Conservation (phyloP, 352 stramenopile genomes). For the Phytophthora litchii region DNA sequence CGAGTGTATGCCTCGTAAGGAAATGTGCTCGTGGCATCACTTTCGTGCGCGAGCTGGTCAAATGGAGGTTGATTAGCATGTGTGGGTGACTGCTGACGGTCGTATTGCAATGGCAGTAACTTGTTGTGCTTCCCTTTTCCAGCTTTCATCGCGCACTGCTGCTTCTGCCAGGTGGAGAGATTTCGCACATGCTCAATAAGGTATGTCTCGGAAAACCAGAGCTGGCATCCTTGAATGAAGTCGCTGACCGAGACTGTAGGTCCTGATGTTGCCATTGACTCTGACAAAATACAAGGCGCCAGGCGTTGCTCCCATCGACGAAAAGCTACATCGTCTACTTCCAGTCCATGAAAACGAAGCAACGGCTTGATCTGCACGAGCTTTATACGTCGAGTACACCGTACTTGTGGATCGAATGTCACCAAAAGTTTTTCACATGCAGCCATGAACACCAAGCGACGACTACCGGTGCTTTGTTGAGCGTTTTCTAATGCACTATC, state of each 20-base stretch:
- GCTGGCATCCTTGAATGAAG: constrained; percentile 49
- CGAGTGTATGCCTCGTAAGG: constrained; percentile 51
- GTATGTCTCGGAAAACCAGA: constrained; percentile 59
- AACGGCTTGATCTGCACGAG: constrained; percentile 45
- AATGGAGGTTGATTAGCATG: constrained; percentile 45
- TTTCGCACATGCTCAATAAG: constrained; percentile 45
- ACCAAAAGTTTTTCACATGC: constrained; percentile 56
- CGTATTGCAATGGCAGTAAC: constrained; percentile 20
- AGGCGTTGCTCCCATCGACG: constrained; percentile 68
- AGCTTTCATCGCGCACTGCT: constrained; percentile 24
- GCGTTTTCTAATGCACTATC: not conserved
- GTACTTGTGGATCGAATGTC: constrained; percentile 47
- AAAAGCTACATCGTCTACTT: constrained; percentile 47
- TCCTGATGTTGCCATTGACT: constrained; percentile 4
- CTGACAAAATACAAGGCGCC: constrained; percentile 8
- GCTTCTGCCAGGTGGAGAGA: constrained; percentile 30
- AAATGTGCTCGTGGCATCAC: constrained; percentile 49
- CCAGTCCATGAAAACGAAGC: constrained; percentile 45
- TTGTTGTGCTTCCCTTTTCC: constrained; percentile 19
- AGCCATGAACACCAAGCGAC: constrained; percentile 47
- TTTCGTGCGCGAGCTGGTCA: constrained; percentile 43
- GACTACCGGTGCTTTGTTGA: constrained; percentile 8
- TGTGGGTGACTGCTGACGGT: constrained; percentile 18
- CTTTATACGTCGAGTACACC: constrained; percentile 38
- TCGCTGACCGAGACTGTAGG: constrained; percentile 42